Evolutionary conservation across 768 basidiomycete species (phyloP).

Genomic region (Collybia sordida): DNA sequence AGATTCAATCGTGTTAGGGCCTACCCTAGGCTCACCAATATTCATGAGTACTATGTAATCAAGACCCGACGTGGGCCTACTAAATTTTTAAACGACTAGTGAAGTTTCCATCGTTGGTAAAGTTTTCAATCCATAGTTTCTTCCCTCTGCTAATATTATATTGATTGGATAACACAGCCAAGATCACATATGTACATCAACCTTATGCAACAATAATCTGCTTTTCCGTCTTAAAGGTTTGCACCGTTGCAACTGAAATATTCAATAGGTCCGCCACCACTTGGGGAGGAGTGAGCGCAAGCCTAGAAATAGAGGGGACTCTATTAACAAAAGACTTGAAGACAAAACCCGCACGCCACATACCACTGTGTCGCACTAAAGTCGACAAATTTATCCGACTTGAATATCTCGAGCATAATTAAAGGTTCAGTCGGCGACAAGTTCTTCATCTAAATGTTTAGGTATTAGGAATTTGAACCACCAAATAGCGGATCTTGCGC

Average conservation of each 20-base stretch:
- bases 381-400: conserved; percentile 11
- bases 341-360: too few relatives aligned
- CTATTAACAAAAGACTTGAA: too few relatives aligned
- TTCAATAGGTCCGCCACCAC: conserved; percentile 16
- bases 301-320: background rate
- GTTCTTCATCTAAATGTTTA: conserved; percentile 11
- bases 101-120: too few relatives aligned
- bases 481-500: background rate
- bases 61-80: too few relatives aligned
- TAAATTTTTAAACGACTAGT: too few relatives aligned
- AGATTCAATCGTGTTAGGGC: too few relatives aligned
- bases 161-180: too few relatives aligned
- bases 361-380: conserved; percentile 16
- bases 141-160: too few relatives aligned
- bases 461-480: background rate
- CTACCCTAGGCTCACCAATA: too few relatives aligned
- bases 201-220: conserved; percentile 10
- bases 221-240: conserved; percentile 11
- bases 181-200: too few relatives aligned
- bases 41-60: too few relatives aligned
- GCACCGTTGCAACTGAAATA: conserved; percentile 12
- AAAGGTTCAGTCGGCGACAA: conserved; percentile 16
- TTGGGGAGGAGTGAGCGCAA: conserved; percentile 14
- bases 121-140: too few relatives aligned
- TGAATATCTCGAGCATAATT: conserved; percentile 15